Evolutionary conservation across 345 rosid species (phyloP).

Genomic region (Boechera divaricarpa): DNA sequence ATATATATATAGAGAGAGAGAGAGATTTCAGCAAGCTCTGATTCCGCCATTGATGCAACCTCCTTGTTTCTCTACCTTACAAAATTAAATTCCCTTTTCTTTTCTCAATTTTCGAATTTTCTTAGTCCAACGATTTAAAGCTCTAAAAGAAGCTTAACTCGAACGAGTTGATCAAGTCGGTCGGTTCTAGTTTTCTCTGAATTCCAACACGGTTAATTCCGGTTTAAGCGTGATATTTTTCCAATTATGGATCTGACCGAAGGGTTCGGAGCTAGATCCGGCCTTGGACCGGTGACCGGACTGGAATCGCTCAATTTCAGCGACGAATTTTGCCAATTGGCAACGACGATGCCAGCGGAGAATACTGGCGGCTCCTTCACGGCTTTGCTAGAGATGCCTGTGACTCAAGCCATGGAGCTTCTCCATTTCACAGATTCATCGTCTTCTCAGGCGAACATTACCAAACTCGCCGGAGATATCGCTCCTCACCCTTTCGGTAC

Average conservation of each 20-base stretch:
- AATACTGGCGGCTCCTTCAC: constrained; percentile 61
- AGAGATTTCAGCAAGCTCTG: background rate
- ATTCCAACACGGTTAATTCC: constrained; percentile 33
- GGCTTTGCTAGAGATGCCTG: constrained; percentile 72
- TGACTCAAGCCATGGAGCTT: constrained; percentile 65
- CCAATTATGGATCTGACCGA: constrained; percentile 49
- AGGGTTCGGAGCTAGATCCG: constrained; percentile 55
- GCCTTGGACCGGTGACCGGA: constrained; percentile 32
- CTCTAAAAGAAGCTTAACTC: constrained; percentile 8
- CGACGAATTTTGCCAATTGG: constrained; percentile 56
- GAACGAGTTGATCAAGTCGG: constrained; percentile 27
- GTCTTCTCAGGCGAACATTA: constrained; percentile 18
- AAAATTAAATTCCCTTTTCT: background rate
- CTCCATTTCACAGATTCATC: constrained; percentile 47
- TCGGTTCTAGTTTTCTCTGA: constrained; percentile 10
- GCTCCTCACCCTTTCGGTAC: constrained; percentile 35
- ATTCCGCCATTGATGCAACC: constrained; percentile 29
- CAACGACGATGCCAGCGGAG: constrained; percentile 50
- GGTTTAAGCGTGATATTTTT: constrained; percentile 43
- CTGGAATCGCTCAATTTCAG: constrained; percentile 53
- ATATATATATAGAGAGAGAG: background rate
- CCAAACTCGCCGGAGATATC: constrained; percentile 41
- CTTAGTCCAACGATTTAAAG: background rate
- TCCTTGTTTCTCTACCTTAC: constrained; percentile 13
- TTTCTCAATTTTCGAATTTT: background rate